Evolutionary conservation across 2,329 filamentous ascomycete genomes (phyloP).

Genomic region (Lojkania enalia): DNA sequence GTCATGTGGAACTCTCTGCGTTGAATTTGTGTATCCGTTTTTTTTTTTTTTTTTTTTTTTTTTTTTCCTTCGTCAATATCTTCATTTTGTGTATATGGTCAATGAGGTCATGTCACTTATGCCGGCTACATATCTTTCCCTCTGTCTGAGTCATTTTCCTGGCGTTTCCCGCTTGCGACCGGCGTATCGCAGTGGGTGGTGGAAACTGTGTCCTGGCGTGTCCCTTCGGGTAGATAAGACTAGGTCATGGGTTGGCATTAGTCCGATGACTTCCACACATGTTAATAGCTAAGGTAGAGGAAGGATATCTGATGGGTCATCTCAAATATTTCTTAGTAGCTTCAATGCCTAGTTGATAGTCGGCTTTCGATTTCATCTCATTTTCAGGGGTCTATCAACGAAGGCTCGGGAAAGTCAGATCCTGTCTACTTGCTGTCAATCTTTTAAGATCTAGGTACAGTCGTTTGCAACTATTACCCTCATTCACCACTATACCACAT

Average conservation of each 20-base stretch:
- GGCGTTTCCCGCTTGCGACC: slow-evolving; percentile 18
- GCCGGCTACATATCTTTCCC: slow-evolving; percentile 18
- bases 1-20: slow-evolving; percentile 26
- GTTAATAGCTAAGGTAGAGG: not conserved
- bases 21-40: slow-evolving; percentile 18
- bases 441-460: slow-evolving; percentile 10
- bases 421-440: not conserved
- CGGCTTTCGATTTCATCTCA: not conserved
- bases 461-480: slow-evolving; percentile 25
- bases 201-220: slow-evolving; percentile 19
- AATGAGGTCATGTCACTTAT: slow-evolving; percentile 22
- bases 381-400: not conserved
- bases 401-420: not conserved
- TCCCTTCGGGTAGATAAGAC: slow-evolving; percentile 11
- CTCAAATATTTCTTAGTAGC: too few relatives aligned
- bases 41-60: slow-evolving; percentile 12
- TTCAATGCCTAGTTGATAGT: too few relatives aligned
- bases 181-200: too few relatives aligned
- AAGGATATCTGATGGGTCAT: not conserved
- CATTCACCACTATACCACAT: slow-evolving; percentile 4
- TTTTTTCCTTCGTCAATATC: slow-evolving; percentile 20
- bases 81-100: slow-evolving; percentile 26
- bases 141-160: slow-evolving; percentile 18
- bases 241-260: not conserved
- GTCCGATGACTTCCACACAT: not conserved